Conservation (phyloP, 345 rosid genomes). For the Brassica rapa region DNA sequence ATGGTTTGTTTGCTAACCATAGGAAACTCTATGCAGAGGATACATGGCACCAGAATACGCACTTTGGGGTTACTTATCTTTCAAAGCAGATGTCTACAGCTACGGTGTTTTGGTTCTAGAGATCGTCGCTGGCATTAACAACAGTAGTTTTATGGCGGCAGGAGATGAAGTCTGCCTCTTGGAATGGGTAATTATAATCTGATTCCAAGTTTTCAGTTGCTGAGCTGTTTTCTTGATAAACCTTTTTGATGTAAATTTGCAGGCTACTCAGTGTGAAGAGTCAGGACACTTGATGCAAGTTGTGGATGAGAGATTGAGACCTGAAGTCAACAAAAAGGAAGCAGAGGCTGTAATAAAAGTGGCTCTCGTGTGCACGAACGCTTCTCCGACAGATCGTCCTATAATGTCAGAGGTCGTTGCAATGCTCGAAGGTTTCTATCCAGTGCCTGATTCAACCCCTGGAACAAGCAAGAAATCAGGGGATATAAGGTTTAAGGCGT, state of each 20-base stretch:
- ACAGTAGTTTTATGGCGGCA: conserved; percentile 46
- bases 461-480: conserved; percentile 40
- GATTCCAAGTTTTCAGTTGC: not conserved
- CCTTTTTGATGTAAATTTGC: conserved; percentile 3
- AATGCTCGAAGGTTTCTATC: conserved; percentile 52
- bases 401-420: conserved; percentile 60
- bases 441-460: conserved; percentile 45
- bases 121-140: conserved; percentile 55
- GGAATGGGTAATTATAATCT: conserved; percentile 50
- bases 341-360: conserved; percentile 49
- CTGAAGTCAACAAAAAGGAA: conserved; percentile 46
- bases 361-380: conserved; percentile 55
- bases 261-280: conserved; percentile 50
- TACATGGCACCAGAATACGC: conserved; percentile 77
- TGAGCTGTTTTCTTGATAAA: not conserved
- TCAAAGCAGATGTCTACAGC: conserved; percentile 71
- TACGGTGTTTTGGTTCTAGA: conserved; percentile 62
- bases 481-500: conserved; percentile 50
- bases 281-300: conserved; percentile 46
- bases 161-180: conserved; percentile 50
- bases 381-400: conserved; percentile 53
- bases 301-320: conserved; percentile 49
- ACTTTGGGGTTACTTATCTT: conserved; percentile 58
- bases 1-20: conserved; percentile 20
- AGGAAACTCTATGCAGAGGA: conserved; percentile 40